Evolutionary conservation across 1,139 yeast genomes (phyloP).

Genomic region (Saccharomyces hybrid): DNA sequence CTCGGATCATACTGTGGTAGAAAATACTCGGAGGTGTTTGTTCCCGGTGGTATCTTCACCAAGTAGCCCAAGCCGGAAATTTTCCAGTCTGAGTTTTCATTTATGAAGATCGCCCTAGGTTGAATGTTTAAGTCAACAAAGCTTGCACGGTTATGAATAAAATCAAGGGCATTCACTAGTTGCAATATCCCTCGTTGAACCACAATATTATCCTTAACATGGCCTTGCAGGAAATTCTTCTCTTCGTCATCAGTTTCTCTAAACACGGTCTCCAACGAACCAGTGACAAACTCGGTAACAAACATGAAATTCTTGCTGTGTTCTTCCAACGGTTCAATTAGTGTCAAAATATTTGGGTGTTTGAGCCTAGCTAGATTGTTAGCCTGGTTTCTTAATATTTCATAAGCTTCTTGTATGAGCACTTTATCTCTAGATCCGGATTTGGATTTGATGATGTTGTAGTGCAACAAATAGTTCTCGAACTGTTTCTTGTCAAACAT

Average conservation of each 20-base stretch:
- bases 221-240: conserved; percentile 23
- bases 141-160: conserved; percentile 69
- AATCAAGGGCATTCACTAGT: conserved; percentile 67
- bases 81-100: conserved; percentile 91
- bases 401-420: conserved; percentile 38
- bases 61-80: conserved; percentile 62
- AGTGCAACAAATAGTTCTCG: conserved; percentile 47
- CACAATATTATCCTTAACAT: conserved; percentile 51
- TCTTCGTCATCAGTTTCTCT: conserved; percentile 25
- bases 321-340: conserved; percentile 84
- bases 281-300: conserved; percentile 73
- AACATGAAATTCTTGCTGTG: conserved; percentile 69
- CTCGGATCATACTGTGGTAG: conserved; percentile 51
- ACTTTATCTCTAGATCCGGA: conserved; percentile 30
- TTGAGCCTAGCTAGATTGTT: conserved; percentile 68
- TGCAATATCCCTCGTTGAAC: conserved; percentile 84
- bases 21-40: conserved; percentile 38
- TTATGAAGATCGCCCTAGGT: conserved; percentile 70
- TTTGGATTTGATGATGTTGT: conserved; percentile 41
- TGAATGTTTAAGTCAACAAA: conserved; percentile 71
- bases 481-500: conserved; percentile 78
- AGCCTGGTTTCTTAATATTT: conserved; percentile 49
- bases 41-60: conserved; percentile 32
- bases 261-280: conserved; percentile 45
- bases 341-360: conserved; percentile 78